phyloP scores from a whole-genome alignment of 371 early-diverging fungal species.

The Lichtheimia ornata region DNA sequence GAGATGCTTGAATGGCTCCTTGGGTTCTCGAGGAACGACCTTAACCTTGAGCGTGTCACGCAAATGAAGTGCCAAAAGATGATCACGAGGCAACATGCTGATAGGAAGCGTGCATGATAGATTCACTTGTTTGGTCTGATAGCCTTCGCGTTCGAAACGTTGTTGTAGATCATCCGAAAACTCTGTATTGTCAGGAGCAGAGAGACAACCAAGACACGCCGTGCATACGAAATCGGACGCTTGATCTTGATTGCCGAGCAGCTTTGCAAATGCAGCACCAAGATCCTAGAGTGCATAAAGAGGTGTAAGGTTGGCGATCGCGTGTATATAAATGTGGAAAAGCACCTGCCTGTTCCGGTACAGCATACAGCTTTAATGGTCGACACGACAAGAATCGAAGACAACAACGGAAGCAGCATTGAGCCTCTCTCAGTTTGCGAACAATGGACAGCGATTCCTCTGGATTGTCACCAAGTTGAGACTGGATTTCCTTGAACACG shows the following conservation, averaged over 20 bases:
- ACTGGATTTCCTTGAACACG: too few relatives aligned
- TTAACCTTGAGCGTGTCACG: conserved; percentile 18
- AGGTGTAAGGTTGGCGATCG: neutral
- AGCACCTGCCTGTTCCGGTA: conserved; percentile 23
- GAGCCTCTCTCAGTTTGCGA: conserved; percentile 16
- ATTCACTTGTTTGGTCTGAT: conserved; percentile 36
- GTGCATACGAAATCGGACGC: conserved; percentile 26
- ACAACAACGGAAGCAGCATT: conserved; percentile 41
- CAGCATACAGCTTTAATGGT: conserved; percentile 16
- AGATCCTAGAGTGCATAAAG: conserved; percentile 21
- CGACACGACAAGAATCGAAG: conserved; percentile 35
- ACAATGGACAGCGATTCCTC: conserved; percentile 7
- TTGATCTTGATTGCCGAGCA: conserved; percentile 1
- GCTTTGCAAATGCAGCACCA: conserved; percentile 6
- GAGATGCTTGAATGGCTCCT: conserved; percentile 52
- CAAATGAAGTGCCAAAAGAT: conserved; percentile 41
- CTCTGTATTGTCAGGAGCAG: conserved; percentile 40
- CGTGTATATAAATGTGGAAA: too few relatives aligned
- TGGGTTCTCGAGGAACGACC: conserved; percentile 34
- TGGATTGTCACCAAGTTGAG: too few relatives aligned
- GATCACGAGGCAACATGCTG: conserved; percentile 53
- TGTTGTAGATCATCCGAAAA: conserved; percentile 33
- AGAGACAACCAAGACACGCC: conserved; percentile 46
- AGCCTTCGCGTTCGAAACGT: conserved; percentile 33
- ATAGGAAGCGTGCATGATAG: conserved; percentile 56